Conservation (phyloP, 176 grass and related monocot species). For the Areca catechu region DNA sequence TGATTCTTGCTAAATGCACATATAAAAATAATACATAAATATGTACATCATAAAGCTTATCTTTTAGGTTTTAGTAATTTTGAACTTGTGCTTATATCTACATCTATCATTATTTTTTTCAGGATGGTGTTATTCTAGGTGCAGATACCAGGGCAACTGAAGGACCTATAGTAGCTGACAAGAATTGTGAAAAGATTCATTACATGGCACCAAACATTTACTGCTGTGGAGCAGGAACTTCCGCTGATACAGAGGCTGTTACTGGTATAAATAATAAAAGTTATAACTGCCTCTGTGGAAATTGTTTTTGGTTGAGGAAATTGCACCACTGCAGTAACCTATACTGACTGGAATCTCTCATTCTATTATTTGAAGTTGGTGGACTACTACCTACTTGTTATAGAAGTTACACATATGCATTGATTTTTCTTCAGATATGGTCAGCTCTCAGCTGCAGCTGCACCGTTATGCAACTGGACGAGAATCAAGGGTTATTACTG, state of each 20-base stretch:
- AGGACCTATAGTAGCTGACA: constrained; percentile 93
- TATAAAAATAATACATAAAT: too few species aligned
- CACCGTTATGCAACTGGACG: constrained; percentile 89
- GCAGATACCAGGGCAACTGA: constrained; percentile 94
- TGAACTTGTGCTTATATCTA: too few species aligned
- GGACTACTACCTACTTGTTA: too few species aligned
- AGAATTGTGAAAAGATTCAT: constrained; percentile 93
- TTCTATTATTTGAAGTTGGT: too few species aligned
- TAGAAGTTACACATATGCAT: background rate
- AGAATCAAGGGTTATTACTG: constrained; percentile 83
- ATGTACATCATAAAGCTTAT: too few species aligned
- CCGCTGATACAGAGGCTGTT: constrained; percentile 74
- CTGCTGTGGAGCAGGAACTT: constrained; percentile 89
- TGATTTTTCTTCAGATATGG: constrained; percentile 54
- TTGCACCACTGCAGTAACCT: too few species aligned
- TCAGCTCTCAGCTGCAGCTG: constrained; percentile 90
- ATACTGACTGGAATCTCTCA: too few species aligned
- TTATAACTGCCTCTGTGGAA: too few species aligned
- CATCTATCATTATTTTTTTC: constrained; percentile 7
- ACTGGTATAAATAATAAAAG: constrained; percentile 32
- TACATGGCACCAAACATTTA: constrained; percentile 93
- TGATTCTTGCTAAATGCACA: too few species aligned
- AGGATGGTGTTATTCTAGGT: constrained; percentile 93
- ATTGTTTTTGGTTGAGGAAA: too few species aligned
- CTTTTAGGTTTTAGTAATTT: too few species aligned